phyloP scores from a whole-genome alignment of 495 filamentous ascomycete genomes.

The Penicillium fimorum region DNA sequence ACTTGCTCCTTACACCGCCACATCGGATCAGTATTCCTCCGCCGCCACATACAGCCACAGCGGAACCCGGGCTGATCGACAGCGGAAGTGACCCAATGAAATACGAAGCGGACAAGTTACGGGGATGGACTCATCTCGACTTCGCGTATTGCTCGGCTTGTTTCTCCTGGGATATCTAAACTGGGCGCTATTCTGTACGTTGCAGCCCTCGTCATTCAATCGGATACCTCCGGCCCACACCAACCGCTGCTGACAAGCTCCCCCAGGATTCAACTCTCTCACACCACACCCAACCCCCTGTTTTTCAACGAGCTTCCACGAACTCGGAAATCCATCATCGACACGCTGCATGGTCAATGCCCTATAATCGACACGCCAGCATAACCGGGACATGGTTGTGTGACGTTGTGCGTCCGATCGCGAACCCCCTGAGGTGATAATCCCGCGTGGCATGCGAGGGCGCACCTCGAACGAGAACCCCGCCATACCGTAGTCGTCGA shows the following conservation, averaged over 20 bases:
- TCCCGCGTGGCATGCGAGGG: conserved; percentile 31
- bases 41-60: conserved; percentile 25
- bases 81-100: conserved; percentile 36
- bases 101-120: conserved; percentile 17
- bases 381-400: conserved; percentile 34
- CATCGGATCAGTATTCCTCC: conserved; percentile 40
- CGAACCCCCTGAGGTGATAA: conserved; percentile 29
- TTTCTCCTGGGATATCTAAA: conserved; percentile 1
- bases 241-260: conserved; percentile 15
- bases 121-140: conserved; percentile 15
- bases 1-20: conserved; percentile 30
- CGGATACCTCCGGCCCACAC: conserved; percentile 1
- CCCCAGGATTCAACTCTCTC: conserved; percentile 7
- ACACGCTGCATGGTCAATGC: conserved; percentile 23
- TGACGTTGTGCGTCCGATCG: conserved; percentile 30
- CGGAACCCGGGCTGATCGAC: conserved; percentile 36
- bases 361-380: conserved; percentile 14
- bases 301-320: conserved; percentile 16
- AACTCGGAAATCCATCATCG: conserved; percentile 5
- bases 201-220: not conserved
- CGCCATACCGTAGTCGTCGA: conserved; percentile 5
- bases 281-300: conserved; percentile 23
- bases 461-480: conserved; percentile 20
- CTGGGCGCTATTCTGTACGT: conserved; percentile 7
- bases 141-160: conserved; percentile 6